A percentile compares a stretch with the other conserved stretches of the same genome.
phyloP scores from a whole-genome alignment of 305 asterid species.

The Solanum hybrid region DNA sequence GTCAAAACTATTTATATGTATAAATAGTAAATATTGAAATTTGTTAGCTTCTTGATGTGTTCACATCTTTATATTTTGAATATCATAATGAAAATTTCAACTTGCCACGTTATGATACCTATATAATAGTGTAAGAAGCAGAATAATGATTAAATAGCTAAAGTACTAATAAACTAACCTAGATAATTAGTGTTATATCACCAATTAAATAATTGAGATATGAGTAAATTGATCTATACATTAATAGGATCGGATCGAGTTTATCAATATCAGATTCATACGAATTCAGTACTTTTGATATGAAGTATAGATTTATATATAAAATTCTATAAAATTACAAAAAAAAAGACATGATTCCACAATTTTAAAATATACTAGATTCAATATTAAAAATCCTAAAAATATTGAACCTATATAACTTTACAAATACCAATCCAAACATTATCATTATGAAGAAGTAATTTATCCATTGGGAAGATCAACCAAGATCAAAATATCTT shows the following conservation, averaged over 20 bases:
- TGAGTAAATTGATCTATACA: background rate
- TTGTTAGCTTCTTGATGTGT: background rate
- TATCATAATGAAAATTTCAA: background rate
- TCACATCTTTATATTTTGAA: background rate
- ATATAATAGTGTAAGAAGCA: background rate
- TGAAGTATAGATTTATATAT: background rate
- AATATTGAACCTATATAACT: background rate
- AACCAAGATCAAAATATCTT: background rate
- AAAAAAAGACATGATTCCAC: background rate
- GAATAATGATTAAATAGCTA: background rate
- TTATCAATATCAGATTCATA: background rate
- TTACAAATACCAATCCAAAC: background rate
- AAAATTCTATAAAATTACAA: background rate
- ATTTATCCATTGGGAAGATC: background rate
- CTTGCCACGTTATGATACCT: background rate
- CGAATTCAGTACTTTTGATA: background rate
- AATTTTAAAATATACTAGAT: background rate
- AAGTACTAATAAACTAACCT: background rate
- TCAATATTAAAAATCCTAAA: background rate
- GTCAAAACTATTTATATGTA: background rate
- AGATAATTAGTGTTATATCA: background rate
- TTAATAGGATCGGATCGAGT: background rate
- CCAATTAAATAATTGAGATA: background rate
- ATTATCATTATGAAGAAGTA: background rate
- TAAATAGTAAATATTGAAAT: background rate